A percentile compares a stretch with the other conserved stretches of the same genome.
Evolutionary conservation across 176 grass and related monocot species (phyloP).

Genomic region (Oryza officinalis): DNA sequence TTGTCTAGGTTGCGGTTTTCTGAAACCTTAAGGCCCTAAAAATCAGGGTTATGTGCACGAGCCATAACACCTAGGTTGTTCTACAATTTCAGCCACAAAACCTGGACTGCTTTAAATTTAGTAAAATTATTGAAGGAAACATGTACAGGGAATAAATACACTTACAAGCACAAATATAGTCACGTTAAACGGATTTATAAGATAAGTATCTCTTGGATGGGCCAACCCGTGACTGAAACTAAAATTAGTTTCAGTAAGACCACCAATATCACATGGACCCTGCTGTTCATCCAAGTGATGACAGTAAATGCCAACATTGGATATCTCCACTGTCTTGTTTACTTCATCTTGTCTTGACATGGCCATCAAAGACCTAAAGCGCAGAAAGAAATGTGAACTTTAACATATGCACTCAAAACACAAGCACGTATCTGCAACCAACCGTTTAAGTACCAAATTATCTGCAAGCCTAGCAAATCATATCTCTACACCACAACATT

Average conservation of each 20-base stretch:
- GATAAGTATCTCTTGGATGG: conserved; percentile 70
- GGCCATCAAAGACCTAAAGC: conserved; percentile 62
- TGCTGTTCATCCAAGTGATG: conserved; percentile 59
- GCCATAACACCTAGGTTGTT: background rate
- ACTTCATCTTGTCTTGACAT: conserved; percentile 79
- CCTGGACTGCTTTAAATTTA: background rate
- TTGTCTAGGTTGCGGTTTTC: background rate
- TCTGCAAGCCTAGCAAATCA: conserved; percentile 11
- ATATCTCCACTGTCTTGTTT: conserved; percentile 91
- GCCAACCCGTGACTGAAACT: conserved; percentile 47
- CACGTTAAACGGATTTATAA: conserved; percentile 81
- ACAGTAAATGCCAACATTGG: conserved; percentile 75
- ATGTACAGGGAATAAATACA: conserved; percentile 32
- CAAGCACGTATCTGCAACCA: conserved; percentile 1
- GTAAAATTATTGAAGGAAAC: conserved; percentile 15
- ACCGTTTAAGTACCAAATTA: conserved; percentile 24
- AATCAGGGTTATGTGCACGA: background rate
- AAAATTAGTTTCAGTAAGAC: conserved; percentile 40
- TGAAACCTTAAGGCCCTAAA: too few species aligned
- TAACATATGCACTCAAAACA: conserved; percentile 10
- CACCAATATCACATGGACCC: conserved; percentile 47
- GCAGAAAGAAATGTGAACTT: conserved; percentile 6
- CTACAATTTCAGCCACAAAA: background rate
- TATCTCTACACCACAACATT: background rate
- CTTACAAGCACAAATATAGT: conserved; percentile 81